Percentiles rank a stretch among this genome's conserved stretches.
phyloP scores from a whole-genome alignment of 1,284 basidiomycete species.

The Ustilago esculenta region DNA sequence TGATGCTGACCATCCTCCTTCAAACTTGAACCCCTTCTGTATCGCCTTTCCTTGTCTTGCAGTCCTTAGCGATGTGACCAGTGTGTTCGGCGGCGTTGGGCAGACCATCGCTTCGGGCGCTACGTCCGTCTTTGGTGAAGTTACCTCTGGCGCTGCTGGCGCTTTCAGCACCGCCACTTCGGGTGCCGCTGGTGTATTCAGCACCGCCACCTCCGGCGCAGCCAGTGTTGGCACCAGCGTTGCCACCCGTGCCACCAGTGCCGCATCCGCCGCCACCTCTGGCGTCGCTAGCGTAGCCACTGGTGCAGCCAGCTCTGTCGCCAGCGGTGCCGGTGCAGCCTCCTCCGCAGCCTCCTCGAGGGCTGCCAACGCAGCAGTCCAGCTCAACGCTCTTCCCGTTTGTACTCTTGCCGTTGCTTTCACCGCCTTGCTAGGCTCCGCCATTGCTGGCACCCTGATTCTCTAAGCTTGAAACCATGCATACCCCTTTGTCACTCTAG shows the following conservation, averaged over 20 bases:
- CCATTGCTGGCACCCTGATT: conserved; percentile 24
- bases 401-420: conserved; percentile 6
- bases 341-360: background rate
- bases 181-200: conserved; percentile 7
- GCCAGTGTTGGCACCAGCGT: background rate
- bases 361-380: background rate
- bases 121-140: background rate
- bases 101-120: background rate
- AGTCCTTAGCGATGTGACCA: conserved; percentile 14
- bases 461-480: conserved; percentile 3
- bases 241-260: background rate
- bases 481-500: no score
- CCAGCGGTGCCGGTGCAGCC: background rate
- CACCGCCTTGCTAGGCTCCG: conserved; percentile 16
- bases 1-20: no score
- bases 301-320: conserved; percentile 1
- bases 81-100: background rate
- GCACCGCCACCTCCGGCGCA: conserved; percentile 6
- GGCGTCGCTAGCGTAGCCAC: conserved; percentile 8
- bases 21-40: no score
- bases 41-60: background rate
- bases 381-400: conserved; percentile 5
- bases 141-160: conserved; percentile 1
- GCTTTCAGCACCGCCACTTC: conserved; percentile 18
- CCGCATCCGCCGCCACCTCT: background rate